Base-by-base conservation (phyloP, 1,139 yeast species). In the Geotrichum reessii region DNA sequence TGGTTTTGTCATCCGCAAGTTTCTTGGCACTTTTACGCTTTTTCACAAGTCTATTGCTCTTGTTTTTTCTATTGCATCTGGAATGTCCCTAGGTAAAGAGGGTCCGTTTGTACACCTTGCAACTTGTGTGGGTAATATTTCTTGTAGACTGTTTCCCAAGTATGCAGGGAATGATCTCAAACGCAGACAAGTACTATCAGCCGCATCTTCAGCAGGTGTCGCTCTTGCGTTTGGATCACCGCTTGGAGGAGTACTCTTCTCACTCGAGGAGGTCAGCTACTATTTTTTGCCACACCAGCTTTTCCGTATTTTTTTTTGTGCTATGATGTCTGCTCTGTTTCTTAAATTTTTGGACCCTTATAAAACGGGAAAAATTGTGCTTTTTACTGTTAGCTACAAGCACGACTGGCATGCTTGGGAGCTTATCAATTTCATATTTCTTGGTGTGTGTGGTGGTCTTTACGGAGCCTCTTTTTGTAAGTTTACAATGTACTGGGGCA, bases 41-140 rank as follows among this genome's bases (percentile, higher is more conserved):
- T 53, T 82, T 33, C 74, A 81, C 58, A 83, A 83, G 67, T 75
- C 84, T 0, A 63, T 76, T 3, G 82, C 84, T 0, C 70, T 84
- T 47, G 74, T 83, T 1, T 74, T 83, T 46, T 84, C 87, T 1
- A 83, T 85, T 57, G 86, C 87, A 0, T 82, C 87, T 0, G 89
- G 89, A 0, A 73, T 84, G 74, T 74, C 84, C 17, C 73, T 85
- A 21, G 90, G 90, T 0, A 85, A 85, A 71, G 90, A 85, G 64
- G 90, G 87, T 1, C 90, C 90, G 0, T 84, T 81, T 68, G 90
- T 85, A 37, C 90, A 85, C 69, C 76, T 84, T 59, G 87, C 90
- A 0, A 80, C 87, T 0, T 81, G 86, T 64, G 84, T 83, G 14
- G 89, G 88, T 0, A 84, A 84, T 66, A 77, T 84, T 47, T 69